phyloP scores from a whole-genome alignment of 768 basidiomycete species.

The Pisolithus sp. region DNA sequence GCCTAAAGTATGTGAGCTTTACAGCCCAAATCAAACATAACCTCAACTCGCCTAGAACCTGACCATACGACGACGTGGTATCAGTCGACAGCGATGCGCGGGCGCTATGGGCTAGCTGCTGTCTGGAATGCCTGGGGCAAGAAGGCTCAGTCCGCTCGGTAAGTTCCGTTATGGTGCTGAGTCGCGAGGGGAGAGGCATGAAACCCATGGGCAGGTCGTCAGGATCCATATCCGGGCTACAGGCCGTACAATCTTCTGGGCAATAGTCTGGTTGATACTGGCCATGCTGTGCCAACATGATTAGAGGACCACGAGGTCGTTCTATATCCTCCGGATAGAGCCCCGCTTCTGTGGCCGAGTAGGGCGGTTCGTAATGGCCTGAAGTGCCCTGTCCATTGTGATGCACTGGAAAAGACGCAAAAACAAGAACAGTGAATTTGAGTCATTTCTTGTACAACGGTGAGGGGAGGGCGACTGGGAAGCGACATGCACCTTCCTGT shows the following conservation, averaged over 20 bases:
- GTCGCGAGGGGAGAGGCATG: conserved; percentile 28
- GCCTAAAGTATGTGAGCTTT: conserved; percentile 14
- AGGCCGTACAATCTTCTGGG: conserved; percentile 14
- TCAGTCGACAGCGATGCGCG: conserved; percentile 29
- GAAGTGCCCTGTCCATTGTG: conserved; percentile 10
- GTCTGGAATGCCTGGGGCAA: conserved; percentile 39
- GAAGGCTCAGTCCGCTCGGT: conserved; percentile 62
- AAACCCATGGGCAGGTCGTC: conserved; percentile 30
- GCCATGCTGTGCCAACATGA: conserved; percentile 54
- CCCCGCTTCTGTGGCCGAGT: conserved; percentile 15
- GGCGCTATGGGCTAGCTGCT: conserved; percentile 34
- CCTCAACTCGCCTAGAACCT: conserved; percentile 46
- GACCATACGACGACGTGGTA: conserved; percentile 57
- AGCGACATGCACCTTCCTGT: conserved; percentile 55
- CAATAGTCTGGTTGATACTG: conserved; percentile 28
- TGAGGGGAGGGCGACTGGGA: conserved; percentile 23
- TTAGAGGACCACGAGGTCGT: conserved; percentile 51
- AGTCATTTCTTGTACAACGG: conserved; percentile 8
- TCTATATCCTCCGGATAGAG: conserved; percentile 22
- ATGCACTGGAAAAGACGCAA: conserved; percentile 14
- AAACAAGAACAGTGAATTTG: conserved; percentile 16
- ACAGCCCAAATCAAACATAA: background rate
- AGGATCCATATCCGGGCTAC: conserved; percentile 18
- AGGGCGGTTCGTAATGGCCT: conserved; percentile 4
- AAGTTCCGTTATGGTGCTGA: conserved; percentile 63